Evolutionary conservation across 148 eudicot species (phyloP).

Genomic region (Selenicereus undatus): DNA sequence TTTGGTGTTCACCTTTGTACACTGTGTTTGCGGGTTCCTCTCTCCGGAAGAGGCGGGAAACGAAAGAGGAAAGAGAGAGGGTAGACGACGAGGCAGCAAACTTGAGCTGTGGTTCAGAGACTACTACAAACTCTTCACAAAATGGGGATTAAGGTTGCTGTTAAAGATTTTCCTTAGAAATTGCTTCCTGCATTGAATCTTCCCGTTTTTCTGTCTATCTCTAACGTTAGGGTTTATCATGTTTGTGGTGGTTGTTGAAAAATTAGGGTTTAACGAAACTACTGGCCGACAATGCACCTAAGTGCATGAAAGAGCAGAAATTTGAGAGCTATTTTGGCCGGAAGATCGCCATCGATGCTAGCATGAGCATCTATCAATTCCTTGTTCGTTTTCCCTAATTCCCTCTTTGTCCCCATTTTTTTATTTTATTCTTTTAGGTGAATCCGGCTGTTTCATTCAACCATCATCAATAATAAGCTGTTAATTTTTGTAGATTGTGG

Average conservation of each 20-base stretch:
- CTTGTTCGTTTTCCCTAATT: constrained; percentile 40
- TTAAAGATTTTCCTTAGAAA: background rate
- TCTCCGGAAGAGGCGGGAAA: constrained; percentile 30
- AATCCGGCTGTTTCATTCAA: background rate
- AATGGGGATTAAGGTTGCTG: constrained; percentile 44
- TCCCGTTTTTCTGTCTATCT: background rate
- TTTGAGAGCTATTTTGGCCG: constrained; percentile 93
- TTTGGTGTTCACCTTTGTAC: too few species aligned
- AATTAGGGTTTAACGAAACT: constrained; percentile 98
- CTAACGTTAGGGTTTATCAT: constrained; percentile 7
- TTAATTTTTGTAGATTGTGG: constrained; percentile 62
- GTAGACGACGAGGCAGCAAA: constrained; percentile 10
- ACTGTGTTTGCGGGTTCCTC: background rate
- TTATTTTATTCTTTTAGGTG: background rate
- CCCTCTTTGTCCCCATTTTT: background rate
- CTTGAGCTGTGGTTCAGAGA: constrained; percentile 1
- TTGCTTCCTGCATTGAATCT: background rate
- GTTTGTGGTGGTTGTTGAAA: background rate
- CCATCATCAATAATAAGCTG: background rate
- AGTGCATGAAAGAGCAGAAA: constrained; percentile 90
- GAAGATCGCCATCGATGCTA: constrained; percentile 89
- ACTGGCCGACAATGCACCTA: constrained; percentile 91
- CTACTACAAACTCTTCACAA: background rate
- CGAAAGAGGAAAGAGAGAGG: background rate
- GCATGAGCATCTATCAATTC: constrained; percentile 99